Percentiles rank a stretch among this genome's conserved stretches.
These are phyloP conservation scores for Oryza coarctata DNA, from an alignment of 176 grass and related monocot species.

Conservation along the genomic window DNA sequence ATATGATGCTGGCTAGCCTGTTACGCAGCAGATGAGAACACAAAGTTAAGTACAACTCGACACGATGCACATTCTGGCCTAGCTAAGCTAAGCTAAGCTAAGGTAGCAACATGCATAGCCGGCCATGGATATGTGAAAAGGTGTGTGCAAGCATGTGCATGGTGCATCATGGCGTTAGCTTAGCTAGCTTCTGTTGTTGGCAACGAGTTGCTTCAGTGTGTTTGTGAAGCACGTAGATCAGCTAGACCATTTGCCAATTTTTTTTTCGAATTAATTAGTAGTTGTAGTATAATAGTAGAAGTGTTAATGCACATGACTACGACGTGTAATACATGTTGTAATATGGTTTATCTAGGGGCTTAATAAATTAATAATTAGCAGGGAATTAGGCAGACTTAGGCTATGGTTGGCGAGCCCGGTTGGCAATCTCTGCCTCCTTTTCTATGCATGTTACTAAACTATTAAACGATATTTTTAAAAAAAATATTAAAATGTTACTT, in stretches of 20 bases:
- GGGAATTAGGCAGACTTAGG: no score
- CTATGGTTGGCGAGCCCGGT: no score
- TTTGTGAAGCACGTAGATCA: slow-evolving; percentile 21
- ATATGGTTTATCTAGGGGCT: not conserved
- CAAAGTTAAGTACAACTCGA: not conserved
- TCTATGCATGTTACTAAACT: no score
- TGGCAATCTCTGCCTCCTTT: no score
- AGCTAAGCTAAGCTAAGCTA: no score
- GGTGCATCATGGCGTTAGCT: slow-evolving; percentile 7
- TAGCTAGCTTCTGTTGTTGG: slow-evolving; percentile 29
- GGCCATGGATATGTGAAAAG: not conserved
- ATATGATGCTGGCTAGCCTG: not conserved
- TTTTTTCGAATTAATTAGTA: not conserved
- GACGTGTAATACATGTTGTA: not conserved
- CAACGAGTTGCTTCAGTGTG: slow-evolving; percentile 36
- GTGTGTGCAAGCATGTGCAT: not conserved
- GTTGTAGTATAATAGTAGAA: not conserved
- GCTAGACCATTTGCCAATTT: not conserved
- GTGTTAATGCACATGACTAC: not conserved
- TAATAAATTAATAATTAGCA: no score
- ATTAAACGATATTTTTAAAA: no score
- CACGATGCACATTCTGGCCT: not conserved
- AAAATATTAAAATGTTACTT: no score
- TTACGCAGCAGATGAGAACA: not conserved
- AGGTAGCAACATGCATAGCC: not conserved